Base-by-base conservation (phyloP, 2,329 filamentous ascomycete species). In the Aureobasidium sp. region DNA sequence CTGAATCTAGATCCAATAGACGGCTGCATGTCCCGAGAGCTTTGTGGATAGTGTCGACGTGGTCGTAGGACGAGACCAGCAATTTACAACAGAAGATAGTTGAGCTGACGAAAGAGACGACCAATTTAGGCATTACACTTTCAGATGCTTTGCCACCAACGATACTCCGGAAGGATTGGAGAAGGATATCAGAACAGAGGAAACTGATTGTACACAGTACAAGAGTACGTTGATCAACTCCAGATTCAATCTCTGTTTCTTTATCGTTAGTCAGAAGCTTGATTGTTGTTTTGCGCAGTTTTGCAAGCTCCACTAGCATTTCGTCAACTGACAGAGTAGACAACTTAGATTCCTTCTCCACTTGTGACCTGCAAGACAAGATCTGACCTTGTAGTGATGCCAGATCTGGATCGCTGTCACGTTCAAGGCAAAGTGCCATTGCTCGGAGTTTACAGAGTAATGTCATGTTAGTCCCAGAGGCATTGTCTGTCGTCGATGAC, bases 81-180 rank as follows among this genome's bases (percentile, higher is more conserved):
- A 32, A 10, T 17, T 20, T 60, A 26, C 57, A 60, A 8, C 46
- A 32, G 46, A 51, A 60, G 3, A 60, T 32, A 26, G 26, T 51
- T 3, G 57, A 60, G 34, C 57, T 60, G 46, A 60, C 46, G 24
- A 60, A 60, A 20, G 57, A 10, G 15, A 41, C n/a, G 13, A 51
- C 13, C 46, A 60, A 26, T 37, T 51, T 60, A 12, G 57, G 36
- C 2, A 36, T 26, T 9, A 60, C 36, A 36, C 12, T 24, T 15
- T 5, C 44, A 5, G 10, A 24, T 5, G 12, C 6, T 7, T 15
- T 24, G 17, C 24, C 36, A 20, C 17, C 13, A 17, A 9, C 1
- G 26, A 2, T 20, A 10, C 34, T 4, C 9, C 34, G 15, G 1
- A 43, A 24, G 17, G 12, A 60, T 46, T 36, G 51, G 26, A 41